phyloP scores from a whole-genome alignment of 164 flowering plant species.

The Magnolia sinica region DNA sequence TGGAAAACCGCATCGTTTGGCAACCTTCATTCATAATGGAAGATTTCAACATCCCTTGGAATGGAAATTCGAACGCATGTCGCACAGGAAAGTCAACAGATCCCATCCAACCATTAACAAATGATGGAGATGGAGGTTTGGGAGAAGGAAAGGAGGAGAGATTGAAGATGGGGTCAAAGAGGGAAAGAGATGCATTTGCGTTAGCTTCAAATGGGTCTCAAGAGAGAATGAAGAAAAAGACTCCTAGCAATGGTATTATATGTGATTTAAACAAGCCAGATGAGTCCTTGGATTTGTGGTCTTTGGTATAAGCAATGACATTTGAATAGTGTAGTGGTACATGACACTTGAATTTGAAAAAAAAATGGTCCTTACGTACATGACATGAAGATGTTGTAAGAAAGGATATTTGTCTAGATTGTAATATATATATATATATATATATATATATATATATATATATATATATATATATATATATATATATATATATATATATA shows the following conservation, averaged over 20 bases:
- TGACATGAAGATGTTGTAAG: too few relatives aligned
- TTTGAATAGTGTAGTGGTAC: too few relatives aligned
- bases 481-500: too few relatives aligned
- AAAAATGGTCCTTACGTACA: too few relatives aligned
- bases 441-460: too few relatives aligned
- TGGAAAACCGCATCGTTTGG: background rate
- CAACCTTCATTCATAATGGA: background rate
- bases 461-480: too few relatives aligned
- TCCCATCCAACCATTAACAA: background rate
- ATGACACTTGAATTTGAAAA: too few relatives aligned
- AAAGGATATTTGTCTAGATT: too few relatives aligned
- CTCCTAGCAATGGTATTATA: background rate
- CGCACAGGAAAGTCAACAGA: background rate
- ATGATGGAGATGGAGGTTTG: background rate
- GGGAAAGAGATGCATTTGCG: background rate
- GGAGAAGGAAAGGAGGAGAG: background rate
- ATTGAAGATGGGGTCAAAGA: background rate
- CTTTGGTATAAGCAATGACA: background rate
- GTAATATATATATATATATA: too few relatives aligned
- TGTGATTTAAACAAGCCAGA: background rate
- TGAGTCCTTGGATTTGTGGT: background rate
- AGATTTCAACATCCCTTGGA: background rate
- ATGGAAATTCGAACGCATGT: background rate
- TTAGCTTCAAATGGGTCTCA: background rate
- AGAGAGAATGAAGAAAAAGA: background rate